Percentiles rank a stretch among this genome's conserved stretches.
Conservation (phyloP, 306 rosid genomes). For the Fragaria nilgerrensis region DNA sequence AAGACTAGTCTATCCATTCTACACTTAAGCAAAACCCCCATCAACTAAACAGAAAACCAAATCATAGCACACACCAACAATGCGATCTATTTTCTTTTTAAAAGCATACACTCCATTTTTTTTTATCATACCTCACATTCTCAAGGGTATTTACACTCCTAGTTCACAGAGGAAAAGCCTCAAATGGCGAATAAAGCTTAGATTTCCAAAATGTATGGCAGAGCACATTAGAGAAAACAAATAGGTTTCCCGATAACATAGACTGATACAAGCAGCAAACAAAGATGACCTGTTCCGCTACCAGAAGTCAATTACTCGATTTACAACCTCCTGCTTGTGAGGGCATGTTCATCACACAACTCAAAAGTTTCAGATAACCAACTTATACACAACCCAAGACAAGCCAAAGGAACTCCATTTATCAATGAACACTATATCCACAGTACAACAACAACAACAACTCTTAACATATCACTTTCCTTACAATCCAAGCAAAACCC, state of each 20-base stretch:
- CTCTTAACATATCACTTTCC: neutral
- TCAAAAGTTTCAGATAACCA: too few species aligned
- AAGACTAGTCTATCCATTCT: neutral
- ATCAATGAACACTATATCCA: too few species aligned
- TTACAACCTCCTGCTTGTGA: neutral
- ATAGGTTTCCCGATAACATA: neutral
- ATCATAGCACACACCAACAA: neutral
- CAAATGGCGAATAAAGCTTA: neutral
- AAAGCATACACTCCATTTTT: neutral
- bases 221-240: neutral
- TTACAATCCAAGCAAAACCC: slow-evolving; percentile 6
- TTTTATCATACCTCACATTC: neutral
- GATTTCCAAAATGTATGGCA: neutral
- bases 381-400: too few species aligned
- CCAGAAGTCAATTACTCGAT: neutral
- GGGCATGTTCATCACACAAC: neutral
- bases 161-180: neutral
- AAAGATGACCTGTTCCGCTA: neutral
- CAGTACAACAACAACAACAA: neutral
- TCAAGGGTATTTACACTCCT: neutral
- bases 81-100: neutral
- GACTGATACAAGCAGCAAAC: neutral
- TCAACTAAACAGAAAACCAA: neutral
- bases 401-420: neutral
- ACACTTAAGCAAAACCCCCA: neutral